Conservation (phyloP, 139 green algal species). For the Trebouxia sp. region DNA sequence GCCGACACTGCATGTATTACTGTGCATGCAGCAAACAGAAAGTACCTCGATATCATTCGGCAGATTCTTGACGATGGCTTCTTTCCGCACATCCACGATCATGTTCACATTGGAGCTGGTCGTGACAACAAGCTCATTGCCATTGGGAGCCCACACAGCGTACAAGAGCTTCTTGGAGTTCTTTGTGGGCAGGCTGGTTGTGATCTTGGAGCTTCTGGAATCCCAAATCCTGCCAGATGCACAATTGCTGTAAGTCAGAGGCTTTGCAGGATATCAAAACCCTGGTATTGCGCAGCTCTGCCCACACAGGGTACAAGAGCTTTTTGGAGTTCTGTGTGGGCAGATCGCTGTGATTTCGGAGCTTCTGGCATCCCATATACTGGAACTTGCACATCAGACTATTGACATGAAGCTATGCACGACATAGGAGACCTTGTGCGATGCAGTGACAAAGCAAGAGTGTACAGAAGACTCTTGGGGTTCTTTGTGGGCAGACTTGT, state of each 20-base stretch:
- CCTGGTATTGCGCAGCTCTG: too few species aligned
- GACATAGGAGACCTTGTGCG: too few species aligned
- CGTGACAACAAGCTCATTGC: not conserved
- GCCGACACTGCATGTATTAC: not conserved
- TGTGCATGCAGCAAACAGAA: not conserved
- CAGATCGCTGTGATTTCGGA: too few species aligned
- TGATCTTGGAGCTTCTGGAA: not conserved
- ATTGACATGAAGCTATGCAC: too few species aligned
- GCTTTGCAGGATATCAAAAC: too few species aligned
- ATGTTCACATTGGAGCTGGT: not conserved
- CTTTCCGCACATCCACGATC: not conserved
- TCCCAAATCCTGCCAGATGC: not conserved
- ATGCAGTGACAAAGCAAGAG: too few species aligned
- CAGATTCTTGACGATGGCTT: not conserved
- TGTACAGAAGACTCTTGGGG: too few species aligned
- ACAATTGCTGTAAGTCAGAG: not conserved
- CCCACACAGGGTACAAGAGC: not conserved
- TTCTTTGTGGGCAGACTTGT: not conserved
- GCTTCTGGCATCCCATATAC: too few species aligned
- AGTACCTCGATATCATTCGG: not conserved
- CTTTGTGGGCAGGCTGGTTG: not conserved
- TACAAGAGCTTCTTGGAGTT: not conserved
- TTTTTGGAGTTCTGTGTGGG: too few species aligned
- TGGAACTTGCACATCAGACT: too few species aligned
- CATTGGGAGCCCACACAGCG: not conserved